These are phyloP conservation scores for Magnolia officinalis DNA, from an alignment of 164 flowering plant species.

Conservation along the genomic window DNA sequence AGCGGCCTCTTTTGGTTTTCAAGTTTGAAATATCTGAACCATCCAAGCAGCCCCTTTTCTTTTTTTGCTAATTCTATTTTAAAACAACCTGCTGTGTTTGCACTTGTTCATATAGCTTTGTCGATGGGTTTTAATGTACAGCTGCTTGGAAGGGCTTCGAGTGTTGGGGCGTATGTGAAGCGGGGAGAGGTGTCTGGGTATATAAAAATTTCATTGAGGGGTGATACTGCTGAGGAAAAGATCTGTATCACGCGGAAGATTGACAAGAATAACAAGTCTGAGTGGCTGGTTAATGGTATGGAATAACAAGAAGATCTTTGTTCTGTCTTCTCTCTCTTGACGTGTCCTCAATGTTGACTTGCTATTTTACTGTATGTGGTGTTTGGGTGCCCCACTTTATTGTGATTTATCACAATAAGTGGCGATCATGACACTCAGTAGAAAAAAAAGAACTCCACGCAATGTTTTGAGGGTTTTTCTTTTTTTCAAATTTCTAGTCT, in stretches of 20 bases:
- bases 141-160: constrained; percentile 93
- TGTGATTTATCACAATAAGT: neutral
- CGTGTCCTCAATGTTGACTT: neutral
- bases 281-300: constrained; percentile 85
- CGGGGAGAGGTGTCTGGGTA: constrained; percentile 85
- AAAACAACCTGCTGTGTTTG: too few species aligned
- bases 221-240: constrained; percentile 42
- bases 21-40: neutral
- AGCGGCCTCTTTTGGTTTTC: neutral
- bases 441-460: too few species aligned
- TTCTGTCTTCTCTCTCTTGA: neutral
- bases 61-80: neutral
- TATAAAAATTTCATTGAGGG: constrained; percentile 67
- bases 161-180: constrained; percentile 88
- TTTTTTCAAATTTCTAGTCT: too few species aligned
- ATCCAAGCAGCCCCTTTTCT: neutral
- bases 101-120: too few species aligned
- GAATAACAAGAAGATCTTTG: neutral
- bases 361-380: neutral
- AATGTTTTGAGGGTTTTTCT: too few species aligned
- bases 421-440: neutral
- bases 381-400: neutral
- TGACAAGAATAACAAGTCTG: constrained; percentile 74
- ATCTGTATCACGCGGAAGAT: constrained; percentile 65
- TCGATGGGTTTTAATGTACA: constrained; percentile 20